Evolutionary conservation across 2,329 filamentous ascomycete species (phyloP).

Genomic region (Fragosphaeria purpurea): DNA sequence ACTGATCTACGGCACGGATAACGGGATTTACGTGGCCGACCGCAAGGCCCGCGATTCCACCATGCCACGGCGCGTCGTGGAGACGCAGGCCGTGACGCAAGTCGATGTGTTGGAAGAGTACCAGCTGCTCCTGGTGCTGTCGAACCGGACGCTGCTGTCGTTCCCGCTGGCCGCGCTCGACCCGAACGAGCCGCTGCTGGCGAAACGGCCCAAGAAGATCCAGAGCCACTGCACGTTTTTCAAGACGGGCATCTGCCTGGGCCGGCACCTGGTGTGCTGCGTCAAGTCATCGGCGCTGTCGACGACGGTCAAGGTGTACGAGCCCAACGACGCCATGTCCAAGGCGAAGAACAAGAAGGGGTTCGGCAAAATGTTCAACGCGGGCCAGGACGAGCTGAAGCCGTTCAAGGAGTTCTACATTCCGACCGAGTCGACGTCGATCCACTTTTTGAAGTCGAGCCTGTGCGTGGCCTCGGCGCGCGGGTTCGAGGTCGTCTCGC

Average conservation of each 20-base stretch:
- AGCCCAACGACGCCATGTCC: slow-evolving; percentile 88
- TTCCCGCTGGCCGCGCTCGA: slow-evolving; percentile 83
- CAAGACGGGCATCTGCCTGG: slow-evolving; percentile 90
- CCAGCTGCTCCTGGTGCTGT: slow-evolving; percentile 77
- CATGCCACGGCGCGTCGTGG: slow-evolving; percentile 73
- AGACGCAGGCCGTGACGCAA: slow-evolving; percentile 80
- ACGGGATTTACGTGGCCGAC: slow-evolving; percentile 85
- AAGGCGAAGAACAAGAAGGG: slow-evolving; percentile 95
- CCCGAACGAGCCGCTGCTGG: slow-evolving; percentile 66
- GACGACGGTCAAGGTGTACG: slow-evolving; percentile 97
- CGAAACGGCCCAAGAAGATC: slow-evolving; percentile 89
- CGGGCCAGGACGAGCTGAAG: slow-evolving; percentile 85
- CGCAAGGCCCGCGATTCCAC: slow-evolving; percentile 74
- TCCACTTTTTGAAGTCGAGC: slow-evolving; percentile 95
- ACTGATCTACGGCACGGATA: slow-evolving; percentile 87
- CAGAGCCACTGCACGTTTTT: slow-evolving; percentile 97
- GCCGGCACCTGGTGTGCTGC: slow-evolving; percentile 88
- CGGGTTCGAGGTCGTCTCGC: slow-evolving; percentile 92
- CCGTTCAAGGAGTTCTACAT: slow-evolving; percentile 99
- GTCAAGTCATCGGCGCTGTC: slow-evolving; percentile 91
- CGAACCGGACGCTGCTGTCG: slow-evolving; percentile 86
- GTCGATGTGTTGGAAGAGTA: slow-evolving; percentile 96
- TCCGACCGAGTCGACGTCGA: slow-evolving; percentile 92
- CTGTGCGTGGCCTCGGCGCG: slow-evolving; percentile 91
- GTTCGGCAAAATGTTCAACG: slow-evolving; percentile 89